Evolutionary conservation across 108 stramenopile genomes (phyloP).

Genomic region (Nitzschia inconspicua): DNA sequence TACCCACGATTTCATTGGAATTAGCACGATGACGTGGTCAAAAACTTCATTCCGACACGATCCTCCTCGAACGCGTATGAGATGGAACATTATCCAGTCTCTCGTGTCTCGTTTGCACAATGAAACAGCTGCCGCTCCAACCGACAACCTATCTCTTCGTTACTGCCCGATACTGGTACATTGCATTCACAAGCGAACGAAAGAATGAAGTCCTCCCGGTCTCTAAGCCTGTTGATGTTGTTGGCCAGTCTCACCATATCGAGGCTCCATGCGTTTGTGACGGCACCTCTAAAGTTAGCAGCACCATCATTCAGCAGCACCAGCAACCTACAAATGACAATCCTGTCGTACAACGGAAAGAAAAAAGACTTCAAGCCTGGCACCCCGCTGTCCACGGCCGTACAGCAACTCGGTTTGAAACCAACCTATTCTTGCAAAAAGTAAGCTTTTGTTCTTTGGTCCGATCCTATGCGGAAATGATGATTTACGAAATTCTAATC

Average conservation of each 20-base stretch:
- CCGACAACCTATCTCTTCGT: no score
- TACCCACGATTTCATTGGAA: no score
- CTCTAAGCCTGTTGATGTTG: not conserved
- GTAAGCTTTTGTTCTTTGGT: slow-evolving; percentile 37
- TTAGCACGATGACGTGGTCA: no score
- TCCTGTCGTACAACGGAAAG: slow-evolving; percentile 53
- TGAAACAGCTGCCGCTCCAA: no score
- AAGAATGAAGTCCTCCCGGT: no score
- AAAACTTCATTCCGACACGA: no score
- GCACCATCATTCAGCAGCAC: not conserved
- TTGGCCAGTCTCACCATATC: not conserved
- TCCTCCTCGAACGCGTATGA: no score
- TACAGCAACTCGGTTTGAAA: slow-evolving; percentile 65
- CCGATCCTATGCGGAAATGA: not conserved
- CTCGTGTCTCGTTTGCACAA: no score
- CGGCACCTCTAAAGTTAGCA: not conserved
- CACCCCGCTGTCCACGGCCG: slow-evolving; percentile 56
- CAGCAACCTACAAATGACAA: slow-evolving; percentile 52
- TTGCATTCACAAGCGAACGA: no score
- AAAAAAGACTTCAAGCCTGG: slow-evolving; percentile 69
- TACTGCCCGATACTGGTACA: no score
- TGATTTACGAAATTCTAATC: not conserved
- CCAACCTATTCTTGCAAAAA: slow-evolving; percentile 81
- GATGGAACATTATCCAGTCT: no score
- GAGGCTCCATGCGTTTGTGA: not conserved